Percentiles rank a stretch among this genome's conserved stretches.
Conservation (phyloP, 176 grass and related monocot species). For the Areca catechu region DNA sequence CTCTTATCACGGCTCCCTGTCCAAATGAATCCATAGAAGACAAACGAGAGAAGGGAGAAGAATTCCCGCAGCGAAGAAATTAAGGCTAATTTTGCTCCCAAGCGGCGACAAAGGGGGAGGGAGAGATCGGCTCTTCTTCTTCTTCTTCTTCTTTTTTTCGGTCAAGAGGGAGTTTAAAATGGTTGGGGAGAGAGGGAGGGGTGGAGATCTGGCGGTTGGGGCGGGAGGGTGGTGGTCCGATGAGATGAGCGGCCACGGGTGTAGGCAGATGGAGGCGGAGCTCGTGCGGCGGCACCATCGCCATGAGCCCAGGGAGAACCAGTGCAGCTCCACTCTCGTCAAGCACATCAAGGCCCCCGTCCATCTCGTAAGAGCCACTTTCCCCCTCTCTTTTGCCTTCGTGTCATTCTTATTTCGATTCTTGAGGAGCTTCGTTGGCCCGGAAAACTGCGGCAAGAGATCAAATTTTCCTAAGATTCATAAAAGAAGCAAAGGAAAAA, state of each 20-base stretch:
- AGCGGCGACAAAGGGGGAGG: too few relatives aligned
- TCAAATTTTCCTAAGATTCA: too few relatives aligned
- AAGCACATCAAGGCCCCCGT: constrained; percentile 88
- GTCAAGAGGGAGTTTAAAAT: constrained; percentile 6
- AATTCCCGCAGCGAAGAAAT: too few relatives aligned
- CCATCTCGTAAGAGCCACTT: constrained; percentile 46
- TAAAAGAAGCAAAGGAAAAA: too few relatives aligned
- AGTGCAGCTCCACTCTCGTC: constrained; percentile 75
- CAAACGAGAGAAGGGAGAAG: too few relatives aligned
- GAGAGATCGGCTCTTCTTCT: too few relatives aligned
- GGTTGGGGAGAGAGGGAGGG: constrained; percentile 34
- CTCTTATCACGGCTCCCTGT: too few relatives aligned
- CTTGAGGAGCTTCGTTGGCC: constrained; percentile 20
- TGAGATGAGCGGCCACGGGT: constrained; percentile 32
- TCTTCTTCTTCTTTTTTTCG: too few relatives aligned
- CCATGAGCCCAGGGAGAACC: constrained; percentile 60
- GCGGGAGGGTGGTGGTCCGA: constrained; percentile 23
- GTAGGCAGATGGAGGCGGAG: constrained; percentile 52
- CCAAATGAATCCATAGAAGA: too few relatives aligned
- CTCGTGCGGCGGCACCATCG: constrained; percentile 49
- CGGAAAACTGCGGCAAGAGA: too few relatives aligned
- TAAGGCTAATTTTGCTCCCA: too few relatives aligned
- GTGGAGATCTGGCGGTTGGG: constrained; percentile 8
- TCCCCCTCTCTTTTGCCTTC: neutral
- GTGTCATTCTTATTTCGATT: neutral